Percentiles rank a stretch among this genome's conserved stretches.
phyloP scores from a whole-genome alignment of 2,329 filamentous ascomycete species.

The Colletotrichum kahawae region DNA sequence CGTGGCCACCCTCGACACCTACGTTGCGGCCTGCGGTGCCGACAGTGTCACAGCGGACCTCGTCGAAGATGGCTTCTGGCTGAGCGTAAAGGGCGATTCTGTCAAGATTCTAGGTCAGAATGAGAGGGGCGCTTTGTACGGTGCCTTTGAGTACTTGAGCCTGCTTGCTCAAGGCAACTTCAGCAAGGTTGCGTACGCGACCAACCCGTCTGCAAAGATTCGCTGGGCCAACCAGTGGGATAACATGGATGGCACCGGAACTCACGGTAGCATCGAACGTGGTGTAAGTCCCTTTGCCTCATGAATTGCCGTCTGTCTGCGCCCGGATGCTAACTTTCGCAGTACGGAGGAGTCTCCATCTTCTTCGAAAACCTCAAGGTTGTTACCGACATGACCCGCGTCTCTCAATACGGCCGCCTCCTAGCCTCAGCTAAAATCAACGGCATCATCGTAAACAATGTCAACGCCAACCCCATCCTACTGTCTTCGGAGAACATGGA shows the following conservation, averaged over 20 bases:
- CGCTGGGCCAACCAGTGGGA: constrained; percentile 79
- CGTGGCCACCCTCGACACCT: constrained; percentile 27
- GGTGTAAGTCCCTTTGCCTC: constrained; percentile 38
- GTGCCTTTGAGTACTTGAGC: constrained; percentile 71
- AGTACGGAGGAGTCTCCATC: constrained; percentile 69
- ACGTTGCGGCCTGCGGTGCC: constrained; percentile 44
- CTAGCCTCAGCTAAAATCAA: constrained; percentile 72
- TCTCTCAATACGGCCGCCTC: constrained; percentile 67
- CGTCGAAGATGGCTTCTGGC: constrained; percentile 65
- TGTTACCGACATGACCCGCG: constrained; percentile 63
- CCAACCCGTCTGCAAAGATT: constrained; percentile 64
- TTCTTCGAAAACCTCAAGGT: constrained; percentile 67
- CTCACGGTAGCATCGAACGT: constrained; percentile 63
- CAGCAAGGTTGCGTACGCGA: constrained; percentile 40
- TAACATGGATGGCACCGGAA: constrained; percentile 58
- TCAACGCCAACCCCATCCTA: constrained; percentile 69
- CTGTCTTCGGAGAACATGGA: constrained; percentile 62
- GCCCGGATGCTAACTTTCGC: not conserved
- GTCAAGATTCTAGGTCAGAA: constrained; percentile 69
- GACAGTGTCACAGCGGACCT: constrained; percentile 41
- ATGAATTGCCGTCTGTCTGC: not conserved
- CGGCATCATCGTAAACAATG: constrained; percentile 72
- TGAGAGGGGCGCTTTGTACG: constrained; percentile 71
- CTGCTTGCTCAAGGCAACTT: constrained; percentile 66
- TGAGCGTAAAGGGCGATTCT: constrained; percentile 50